These are phyloP conservation scores for Brassica cretica DNA, from an alignment of 345 rosid species.

Conservation along the genomic window DNA sequence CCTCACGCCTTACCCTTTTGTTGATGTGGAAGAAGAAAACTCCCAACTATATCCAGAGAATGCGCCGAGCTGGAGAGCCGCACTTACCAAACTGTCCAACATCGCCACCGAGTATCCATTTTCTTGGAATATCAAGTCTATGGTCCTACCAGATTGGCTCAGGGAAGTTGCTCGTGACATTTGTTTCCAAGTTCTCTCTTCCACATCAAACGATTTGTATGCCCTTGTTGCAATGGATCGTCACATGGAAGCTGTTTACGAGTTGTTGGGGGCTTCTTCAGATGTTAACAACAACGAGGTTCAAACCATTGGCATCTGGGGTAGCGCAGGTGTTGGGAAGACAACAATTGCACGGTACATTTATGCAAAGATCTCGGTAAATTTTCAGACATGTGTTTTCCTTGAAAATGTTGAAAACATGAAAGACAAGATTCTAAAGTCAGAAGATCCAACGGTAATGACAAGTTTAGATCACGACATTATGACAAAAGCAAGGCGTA, in stretches of 20 bases:
- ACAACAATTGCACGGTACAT: conserved; percentile 17
- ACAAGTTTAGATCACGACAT: not conserved
- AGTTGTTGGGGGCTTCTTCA: not conserved
- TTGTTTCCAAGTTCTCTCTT: not conserved
- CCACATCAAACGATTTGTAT: not conserved
- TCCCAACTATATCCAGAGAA: not conserved
- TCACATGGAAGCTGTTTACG: not conserved
- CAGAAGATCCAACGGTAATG: not conserved
- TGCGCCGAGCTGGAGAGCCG: not conserved
- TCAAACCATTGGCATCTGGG: conserved; percentile 21
- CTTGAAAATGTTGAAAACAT: not conserved
- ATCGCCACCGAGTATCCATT: not conserved
- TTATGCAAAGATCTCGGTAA: not conserved
- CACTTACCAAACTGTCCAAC: conserved; percentile 5
- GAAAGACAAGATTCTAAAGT: not conserved
- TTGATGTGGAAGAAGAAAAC: not conserved
- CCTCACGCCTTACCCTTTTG: not conserved
- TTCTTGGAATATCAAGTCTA: not conserved
- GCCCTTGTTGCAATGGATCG: conserved; percentile 23
- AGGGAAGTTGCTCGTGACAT: not conserved
- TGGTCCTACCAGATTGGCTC: not conserved
- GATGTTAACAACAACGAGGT: not conserved
- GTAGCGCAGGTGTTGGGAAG: conserved; percentile 14
- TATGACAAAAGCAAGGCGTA: not conserved
- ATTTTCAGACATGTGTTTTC: not conserved